Evolutionary conservation across 495 filamentous ascomycete species (phyloP), one percentile per base, ranked within the genome.

Genomic region (Viridothelium virens): DNA sequence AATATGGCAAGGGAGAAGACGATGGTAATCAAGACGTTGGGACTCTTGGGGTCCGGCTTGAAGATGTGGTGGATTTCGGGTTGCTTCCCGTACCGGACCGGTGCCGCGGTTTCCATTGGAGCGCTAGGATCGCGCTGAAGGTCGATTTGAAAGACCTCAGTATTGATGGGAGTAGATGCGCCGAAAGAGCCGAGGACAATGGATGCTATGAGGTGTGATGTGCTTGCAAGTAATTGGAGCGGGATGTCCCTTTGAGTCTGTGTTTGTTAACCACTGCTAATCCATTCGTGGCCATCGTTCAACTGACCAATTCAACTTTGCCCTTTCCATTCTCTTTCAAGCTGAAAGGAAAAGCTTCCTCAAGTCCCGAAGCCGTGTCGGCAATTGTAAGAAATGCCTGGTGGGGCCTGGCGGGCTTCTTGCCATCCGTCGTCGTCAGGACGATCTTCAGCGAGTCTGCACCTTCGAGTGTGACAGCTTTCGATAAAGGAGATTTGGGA

Each of bases 41-140:
- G 91, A 79, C 83, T 96, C 75, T 83, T 84, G 2, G 92, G 84
- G 67, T 91, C 90, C 14, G 82, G 72, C 68, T 85, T 87, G 84
- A 97, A 98, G 71, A 89, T 91, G 79, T 98, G 95, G 78, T 90
- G 85, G 77, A 98, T 97, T 75, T 95, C 89, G 5, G 83, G 80
- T 62, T 83, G 82, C 79, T 89, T 89, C 77, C 89, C 89, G 77
- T 96, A 96, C 75, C 91, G 86, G 61, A 87, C 74, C 74, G 83
- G 81, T 77, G 86, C 82, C 70, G 84, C 83, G 65, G 82, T 78
- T 10, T 77, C 71, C n/a, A 84, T 75, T 10, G 88, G 83, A 7
- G 82, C 76, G 68, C 82, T 81, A 31, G 85, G 78, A 74, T 95
- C 87, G 50, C 79, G 75, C 33, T 81, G 71, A 63, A 94, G 74